Conservation (phyloP, 2,329 filamentous ascomycete genomes). For the Stachybotrys chlorohalonatus region DNA sequence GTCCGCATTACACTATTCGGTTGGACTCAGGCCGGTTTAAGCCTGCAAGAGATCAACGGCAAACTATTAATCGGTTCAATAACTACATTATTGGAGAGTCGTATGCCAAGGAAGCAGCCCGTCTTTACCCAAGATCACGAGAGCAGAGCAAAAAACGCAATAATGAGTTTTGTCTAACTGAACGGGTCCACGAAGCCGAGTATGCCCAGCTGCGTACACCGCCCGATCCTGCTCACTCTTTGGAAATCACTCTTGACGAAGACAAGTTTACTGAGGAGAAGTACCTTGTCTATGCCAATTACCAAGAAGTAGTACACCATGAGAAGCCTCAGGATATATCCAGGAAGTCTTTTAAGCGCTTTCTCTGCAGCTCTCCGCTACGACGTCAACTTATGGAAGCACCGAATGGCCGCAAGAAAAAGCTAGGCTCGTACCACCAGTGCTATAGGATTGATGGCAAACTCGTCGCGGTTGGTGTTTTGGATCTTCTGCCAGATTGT, state of each 20-base stretch:
- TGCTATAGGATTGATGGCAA: slow-evolving; percentile 71
- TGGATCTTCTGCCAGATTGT: slow-evolving; percentile 67
- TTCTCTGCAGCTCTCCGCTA: slow-evolving; percentile 66
- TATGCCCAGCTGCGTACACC: slow-evolving; percentile 41
- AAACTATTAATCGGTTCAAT: slow-evolving; percentile 70
- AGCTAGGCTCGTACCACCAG: slow-evolving; percentile 69
- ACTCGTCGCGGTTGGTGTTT: slow-evolving; percentile 65
- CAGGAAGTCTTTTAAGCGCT: slow-evolving; percentile 54
- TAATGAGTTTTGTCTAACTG: slow-evolving; percentile 57
- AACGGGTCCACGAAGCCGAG: slow-evolving; percentile 64
- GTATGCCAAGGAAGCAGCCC: slow-evolving; percentile 56
- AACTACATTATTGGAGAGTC: slow-evolving; percentile 58
- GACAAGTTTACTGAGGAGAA: slow-evolving; percentile 70
- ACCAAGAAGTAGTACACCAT: slow-evolving; percentile 64
- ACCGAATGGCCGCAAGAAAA: slow-evolving; percentile 40
- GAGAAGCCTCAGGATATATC: slow-evolving; percentile 53
- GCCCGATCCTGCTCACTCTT: slow-evolving; percentile 55
- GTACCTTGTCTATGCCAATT: slow-evolving; percentile 62
- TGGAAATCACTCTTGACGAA: slow-evolving; percentile 61
- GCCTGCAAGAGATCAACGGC: slow-evolving; percentile 62
- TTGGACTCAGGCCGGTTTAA: slow-evolving; percentile 58
- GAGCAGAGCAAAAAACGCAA: slow-evolving; percentile 55
- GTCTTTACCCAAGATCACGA: slow-evolving; percentile 57
- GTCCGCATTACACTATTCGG: slow-evolving; percentile 81
- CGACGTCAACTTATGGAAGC: slow-evolving; percentile 31